phyloP scores from a whole-genome alignment of 2,329 filamentous ascomycete species.

The Fusarium sp. region DNA sequence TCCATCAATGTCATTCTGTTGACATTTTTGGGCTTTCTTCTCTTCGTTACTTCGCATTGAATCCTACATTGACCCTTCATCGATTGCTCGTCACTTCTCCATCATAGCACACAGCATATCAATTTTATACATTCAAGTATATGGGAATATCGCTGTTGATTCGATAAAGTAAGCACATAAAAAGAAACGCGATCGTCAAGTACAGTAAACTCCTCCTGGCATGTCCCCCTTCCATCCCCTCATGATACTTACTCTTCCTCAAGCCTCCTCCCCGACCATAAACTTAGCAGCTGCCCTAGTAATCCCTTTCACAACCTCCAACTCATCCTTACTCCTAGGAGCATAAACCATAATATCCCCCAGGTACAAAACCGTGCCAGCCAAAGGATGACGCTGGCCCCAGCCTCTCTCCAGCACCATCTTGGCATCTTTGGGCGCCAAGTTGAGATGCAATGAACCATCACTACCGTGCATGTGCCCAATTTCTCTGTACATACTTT shows the following conservation, averaged over 20 bases:
- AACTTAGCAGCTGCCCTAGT: constrained; percentile 19
- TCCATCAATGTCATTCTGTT: neutral
- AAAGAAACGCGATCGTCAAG: neutral
- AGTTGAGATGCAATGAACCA: constrained; percentile 30
- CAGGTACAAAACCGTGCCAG: constrained; percentile 24
- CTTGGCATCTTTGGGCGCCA: constrained; percentile 29
- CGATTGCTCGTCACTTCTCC: neutral
- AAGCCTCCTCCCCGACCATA: constrained; percentile 22
- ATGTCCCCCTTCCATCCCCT: neutral
- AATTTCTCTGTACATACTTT: constrained; percentile 13
- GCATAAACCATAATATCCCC: constrained; percentile 34
- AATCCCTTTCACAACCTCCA: constrained; percentile 14
- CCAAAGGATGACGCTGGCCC: constrained; percentile 31
- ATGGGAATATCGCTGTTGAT: neutral
- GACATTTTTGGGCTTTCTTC: neutral
- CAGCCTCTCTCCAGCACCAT: constrained; percentile 28
- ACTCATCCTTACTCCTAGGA: constrained; percentile 20
- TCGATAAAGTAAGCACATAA: accelerated
- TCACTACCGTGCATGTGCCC: constrained; percentile 33
- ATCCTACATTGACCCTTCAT: accelerated
- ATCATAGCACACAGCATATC: neutral
- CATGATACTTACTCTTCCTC: neutral
- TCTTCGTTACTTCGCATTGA: neutral
- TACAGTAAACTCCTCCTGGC: neutral
- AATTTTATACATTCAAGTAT: neutral